Evolutionary conservation across 768 basidiomycete species (phyloP), one percentile per base, ranked within the genome.

Genomic region (Rossbeevera mucosa): DNA sequence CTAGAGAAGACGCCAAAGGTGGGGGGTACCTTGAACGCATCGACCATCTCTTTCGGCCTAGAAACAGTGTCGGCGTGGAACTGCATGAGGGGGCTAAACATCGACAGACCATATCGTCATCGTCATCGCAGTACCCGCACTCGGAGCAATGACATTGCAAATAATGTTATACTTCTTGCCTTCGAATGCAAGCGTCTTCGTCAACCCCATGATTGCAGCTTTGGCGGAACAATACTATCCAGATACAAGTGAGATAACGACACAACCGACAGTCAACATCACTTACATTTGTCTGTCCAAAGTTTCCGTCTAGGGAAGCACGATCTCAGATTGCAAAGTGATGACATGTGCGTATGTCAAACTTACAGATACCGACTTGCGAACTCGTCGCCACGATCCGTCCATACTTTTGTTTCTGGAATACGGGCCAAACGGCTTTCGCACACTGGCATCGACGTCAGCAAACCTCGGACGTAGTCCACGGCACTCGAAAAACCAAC

Each of bases 351-450:
- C 24, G 20, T 14, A 16, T 1, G 5, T 52, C n/a, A 2, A 2
- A 78, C 90, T 63, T 62, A 94, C 92, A 93, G 48, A 98, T 84
- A 53, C 94, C 95, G 46, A 92, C 92, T 65, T 86, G 85, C 2
- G 94, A 97, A 54, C 83, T 80, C n/a, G 94, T 97, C 26, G 90
- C 95, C 48, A 98, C 80, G 63, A 99, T 94, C 41, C 96, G 84
- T 25, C 96, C 96, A 65, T 85, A 96, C 71, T 92, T 93, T 68
- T 98, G 95, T 73, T 93, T 88, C 70, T 89, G 88, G 81, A 99
- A 97, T 60, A 91, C 74, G 0, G 94, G 93, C 96, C 96, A 99
- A 22, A 91, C 87, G 5, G 95, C 96, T 64, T 95, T 90, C 25
- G 83, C 86, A 57, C 92, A 94, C 88, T 93, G 54, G 7, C n/a